phyloP scores from a whole-genome alignment of 352 stramenopile species.

The Phytophthora cryptogea region DNA sequence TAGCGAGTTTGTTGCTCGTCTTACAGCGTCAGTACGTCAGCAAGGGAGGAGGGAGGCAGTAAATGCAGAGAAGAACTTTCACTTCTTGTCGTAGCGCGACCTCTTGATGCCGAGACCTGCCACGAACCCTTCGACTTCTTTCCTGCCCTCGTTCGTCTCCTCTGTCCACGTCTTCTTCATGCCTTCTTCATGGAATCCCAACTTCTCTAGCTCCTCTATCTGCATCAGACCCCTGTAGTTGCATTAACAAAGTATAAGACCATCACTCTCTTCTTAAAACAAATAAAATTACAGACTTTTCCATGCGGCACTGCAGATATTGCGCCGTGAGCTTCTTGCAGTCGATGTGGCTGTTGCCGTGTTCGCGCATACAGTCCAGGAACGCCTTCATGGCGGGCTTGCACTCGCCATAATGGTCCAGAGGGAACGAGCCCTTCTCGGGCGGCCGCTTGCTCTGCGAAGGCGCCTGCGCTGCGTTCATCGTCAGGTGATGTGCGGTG shows the following conservation, averaged over 20 bases:
- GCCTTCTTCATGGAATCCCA: conserved; percentile 84
- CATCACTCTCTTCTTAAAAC: conserved; percentile 12
- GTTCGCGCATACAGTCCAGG: conserved; percentile 81
- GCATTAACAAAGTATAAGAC: conserved; percentile 2
- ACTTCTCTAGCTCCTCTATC: conserved; percentile 76
- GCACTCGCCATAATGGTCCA: conserved; percentile 92
- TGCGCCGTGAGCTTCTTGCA: conserved; percentile 89
- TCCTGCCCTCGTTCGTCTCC: conserved; percentile 63
- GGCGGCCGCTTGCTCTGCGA: conserved; percentile 77
- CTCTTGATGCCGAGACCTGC: conserved; percentile 79
- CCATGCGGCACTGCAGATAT: conserved; percentile 91
- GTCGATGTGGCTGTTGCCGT: conserved; percentile 86
- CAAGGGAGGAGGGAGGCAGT: too few relatives aligned
- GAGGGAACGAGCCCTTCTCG: conserved; percentile 91
- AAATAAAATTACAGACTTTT: conserved; percentile 61
- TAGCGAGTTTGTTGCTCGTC: conserved; percentile 5
- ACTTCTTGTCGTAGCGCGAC: conserved; percentile 63
- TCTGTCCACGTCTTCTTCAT: conserved; percentile 71
- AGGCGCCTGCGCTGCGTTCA: conserved; percentile 82
- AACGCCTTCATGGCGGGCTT: conserved; percentile 89
- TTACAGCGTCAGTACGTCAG: too few relatives aligned
- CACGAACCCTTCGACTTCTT: conserved; percentile 87
- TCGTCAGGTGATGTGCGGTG: conserved; percentile 26
- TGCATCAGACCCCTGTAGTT: conserved; percentile 76
- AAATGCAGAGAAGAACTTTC: not conserved